Evolutionary conservation across 192 early-diverging fungal species (phyloP).

Genomic region (Kickxella alabastrina): DNA sequence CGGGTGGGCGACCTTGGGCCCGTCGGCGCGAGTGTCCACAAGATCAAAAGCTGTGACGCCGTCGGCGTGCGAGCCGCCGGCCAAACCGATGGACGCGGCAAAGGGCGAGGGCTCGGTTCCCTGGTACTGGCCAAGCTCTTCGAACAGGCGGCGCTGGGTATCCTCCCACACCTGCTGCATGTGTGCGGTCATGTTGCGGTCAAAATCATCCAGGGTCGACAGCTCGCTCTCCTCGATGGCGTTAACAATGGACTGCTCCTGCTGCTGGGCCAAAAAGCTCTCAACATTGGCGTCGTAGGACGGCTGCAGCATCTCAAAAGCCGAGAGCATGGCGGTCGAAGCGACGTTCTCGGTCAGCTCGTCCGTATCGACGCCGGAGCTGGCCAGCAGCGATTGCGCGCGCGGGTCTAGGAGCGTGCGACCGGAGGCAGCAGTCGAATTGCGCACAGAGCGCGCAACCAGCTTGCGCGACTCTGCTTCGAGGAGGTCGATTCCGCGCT

Average conservation of each 20-base stretch:
- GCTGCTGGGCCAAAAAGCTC: slow-evolving; percentile 67
- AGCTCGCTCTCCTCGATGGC: slow-evolving; percentile 70
- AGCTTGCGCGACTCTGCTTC: slow-evolving; percentile 79
- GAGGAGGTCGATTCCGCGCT: slow-evolving; percentile 86
- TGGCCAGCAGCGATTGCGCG: slow-evolving; percentile 71
- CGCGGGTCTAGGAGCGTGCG: slow-evolving; percentile 24
- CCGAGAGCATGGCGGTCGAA: slow-evolving; percentile 63
- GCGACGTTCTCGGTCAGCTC: slow-evolving; percentile 57
- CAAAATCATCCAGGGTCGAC: slow-evolving; percentile 64
- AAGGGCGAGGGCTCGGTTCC: slow-evolving; percentile 1
- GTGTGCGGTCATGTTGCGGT: slow-evolving; percentile 55
- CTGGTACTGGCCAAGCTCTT: slow-evolving; percentile 75
- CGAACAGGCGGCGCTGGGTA: slow-evolving; percentile 68
- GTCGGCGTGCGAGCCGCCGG: not conserved
- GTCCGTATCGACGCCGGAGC: slow-evolving; percentile 76
- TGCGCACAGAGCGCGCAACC: slow-evolving; percentile 44
- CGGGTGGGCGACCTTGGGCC: slow-evolving; percentile 18
- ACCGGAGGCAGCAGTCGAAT: slow-evolving; percentile 5
- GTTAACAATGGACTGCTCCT: slow-evolving; percentile 70
- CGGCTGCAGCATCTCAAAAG: slow-evolving; percentile 71
- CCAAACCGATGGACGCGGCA: not conserved
- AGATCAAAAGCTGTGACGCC: slow-evolving; percentile 12
- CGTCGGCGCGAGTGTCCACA: not conserved
- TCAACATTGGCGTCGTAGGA: slow-evolving; percentile 81
- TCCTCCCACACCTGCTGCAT: slow-evolving; percentile 71